Conservation (phyloP, 306 rosid genomes). For the Sophora flavescens region DNA sequence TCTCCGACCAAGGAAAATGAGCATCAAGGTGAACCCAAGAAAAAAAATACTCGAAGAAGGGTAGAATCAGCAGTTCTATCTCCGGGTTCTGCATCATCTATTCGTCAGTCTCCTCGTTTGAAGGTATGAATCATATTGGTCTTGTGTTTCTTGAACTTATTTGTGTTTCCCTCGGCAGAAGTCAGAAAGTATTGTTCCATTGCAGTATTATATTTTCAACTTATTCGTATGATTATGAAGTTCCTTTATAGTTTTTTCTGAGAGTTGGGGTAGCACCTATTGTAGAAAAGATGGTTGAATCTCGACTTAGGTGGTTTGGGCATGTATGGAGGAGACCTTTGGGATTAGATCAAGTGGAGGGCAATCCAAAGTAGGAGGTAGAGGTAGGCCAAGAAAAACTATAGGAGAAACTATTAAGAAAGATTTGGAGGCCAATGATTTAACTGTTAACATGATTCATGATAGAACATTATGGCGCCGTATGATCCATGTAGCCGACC, state of each 20-base stretch:
- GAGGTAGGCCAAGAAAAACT: no score
- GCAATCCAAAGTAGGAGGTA: no score
- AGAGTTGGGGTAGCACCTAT: no score
- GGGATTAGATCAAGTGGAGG: no score
- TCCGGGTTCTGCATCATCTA: constrained; percentile 61
- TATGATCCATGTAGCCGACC: no score
- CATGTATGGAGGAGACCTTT: no score
- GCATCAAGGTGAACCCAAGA: constrained; percentile 52
- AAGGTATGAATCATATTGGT: constrained; percentile 50
- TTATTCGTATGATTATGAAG: neutral
- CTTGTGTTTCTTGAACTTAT: constrained; percentile 17
- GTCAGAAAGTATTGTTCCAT: neutral
- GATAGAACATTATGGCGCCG: no score
- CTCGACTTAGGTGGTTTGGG: no score
- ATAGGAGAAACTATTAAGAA: no score
- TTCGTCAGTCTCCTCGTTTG: constrained; percentile 64
- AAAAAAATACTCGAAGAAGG: constrained; percentile 49
- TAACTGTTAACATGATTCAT: no score
- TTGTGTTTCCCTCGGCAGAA: neutral
- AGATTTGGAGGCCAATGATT: no score
- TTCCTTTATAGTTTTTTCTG: neutral
- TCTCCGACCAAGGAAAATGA: constrained; percentile 48
- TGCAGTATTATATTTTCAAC: neutral
- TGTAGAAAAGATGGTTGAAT: no score
- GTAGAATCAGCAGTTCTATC: constrained; percentile 47